Percentiles rank a stretch among this genome's conserved stretches.
Conservation (phyloP, 2,329 filamentous ascomycete genomes). For the Trichoderma breve region DNA sequence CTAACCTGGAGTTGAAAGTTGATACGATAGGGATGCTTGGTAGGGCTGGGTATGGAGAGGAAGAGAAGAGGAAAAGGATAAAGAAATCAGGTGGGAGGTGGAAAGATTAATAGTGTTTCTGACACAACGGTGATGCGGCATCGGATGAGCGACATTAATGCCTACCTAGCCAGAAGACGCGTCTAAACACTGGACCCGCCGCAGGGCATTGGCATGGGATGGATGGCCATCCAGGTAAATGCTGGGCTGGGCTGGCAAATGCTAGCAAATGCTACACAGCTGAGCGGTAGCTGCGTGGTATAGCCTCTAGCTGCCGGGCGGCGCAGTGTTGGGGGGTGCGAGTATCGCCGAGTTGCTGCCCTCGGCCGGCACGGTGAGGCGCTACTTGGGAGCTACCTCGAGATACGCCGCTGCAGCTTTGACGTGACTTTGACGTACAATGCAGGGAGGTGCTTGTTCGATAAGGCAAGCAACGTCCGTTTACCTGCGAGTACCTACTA, state of each 20-base stretch:
- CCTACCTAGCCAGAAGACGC: neutral
- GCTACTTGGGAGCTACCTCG: neutral
- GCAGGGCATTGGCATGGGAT: neutral
- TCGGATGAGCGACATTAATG: slow-evolving; percentile 20
- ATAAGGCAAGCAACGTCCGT: neutral
- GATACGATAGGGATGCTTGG: neutral
- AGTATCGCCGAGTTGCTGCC: slow-evolving; percentile 1
- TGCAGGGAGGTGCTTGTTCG: neutral
- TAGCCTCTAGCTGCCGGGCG: neutral
- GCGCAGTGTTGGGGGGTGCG: neutral
- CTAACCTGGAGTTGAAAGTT: neutral
- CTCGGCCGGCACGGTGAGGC: neutral
- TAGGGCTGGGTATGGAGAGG: slow-evolving; percentile 5
- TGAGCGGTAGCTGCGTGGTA: neutral
- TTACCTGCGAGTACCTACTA: too few relatives aligned
- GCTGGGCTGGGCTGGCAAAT: neutral
- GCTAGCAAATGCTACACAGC: neutral
- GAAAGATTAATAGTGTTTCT: slow-evolving; percentile 21
- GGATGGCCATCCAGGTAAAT: neutral
- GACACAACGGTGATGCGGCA: slow-evolving; percentile 19
- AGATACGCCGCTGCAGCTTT: neutral
- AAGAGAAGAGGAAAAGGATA: neutral
- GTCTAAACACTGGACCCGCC: neutral
- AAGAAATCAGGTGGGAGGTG: slow-evolving; percentile 15
- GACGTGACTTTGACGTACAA: neutral